Evolutionary conservation across 2,329 filamentous ascomycete genomes (phyloP).

Genomic region (Onygenales sp.): DNA sequence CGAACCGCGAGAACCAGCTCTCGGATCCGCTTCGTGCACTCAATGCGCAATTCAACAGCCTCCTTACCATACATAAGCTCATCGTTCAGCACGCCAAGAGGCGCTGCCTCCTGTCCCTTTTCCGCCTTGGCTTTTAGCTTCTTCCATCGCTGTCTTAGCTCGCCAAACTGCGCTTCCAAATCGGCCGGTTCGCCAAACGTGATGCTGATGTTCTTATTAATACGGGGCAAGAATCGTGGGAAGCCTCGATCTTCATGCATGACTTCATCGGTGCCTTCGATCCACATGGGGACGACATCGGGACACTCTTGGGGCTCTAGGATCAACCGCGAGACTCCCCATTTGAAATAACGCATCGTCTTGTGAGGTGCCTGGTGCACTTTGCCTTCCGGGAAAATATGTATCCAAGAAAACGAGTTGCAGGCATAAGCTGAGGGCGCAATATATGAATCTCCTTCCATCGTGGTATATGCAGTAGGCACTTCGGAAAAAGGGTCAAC

Average conservation of each 20-base stretch:
- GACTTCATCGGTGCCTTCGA: constrained; percentile 77
- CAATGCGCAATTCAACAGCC: constrained; percentile 64
- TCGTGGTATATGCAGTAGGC: constrained; percentile 30
- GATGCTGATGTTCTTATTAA: constrained; percentile 60
- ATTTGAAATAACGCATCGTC: constrained; percentile 94
- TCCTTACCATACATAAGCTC: constrained; percentile 61
- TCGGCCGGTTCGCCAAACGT: constrained; percentile 74
- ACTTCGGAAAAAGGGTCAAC: constrained; percentile 39
- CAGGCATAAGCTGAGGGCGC: constrained; percentile 62
- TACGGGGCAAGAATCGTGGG: constrained; percentile 70
- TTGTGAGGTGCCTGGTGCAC: constrained; percentile 77
- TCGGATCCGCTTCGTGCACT: constrained; percentile 69
- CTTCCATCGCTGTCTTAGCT: constrained; percentile 65
- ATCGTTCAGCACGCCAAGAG: constrained; percentile 52
- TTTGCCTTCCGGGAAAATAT: constrained; percentile 92
- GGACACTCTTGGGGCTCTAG: constrained; percentile 81
- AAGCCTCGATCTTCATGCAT: constrained; percentile 78
- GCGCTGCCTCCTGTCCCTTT: constrained; percentile 22
- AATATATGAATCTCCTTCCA: constrained; percentile 42
- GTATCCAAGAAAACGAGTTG: constrained; percentile 74
- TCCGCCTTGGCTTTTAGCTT: constrained; percentile 49
- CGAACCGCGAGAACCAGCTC: constrained; percentile 73
- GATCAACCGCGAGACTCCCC: constrained; percentile 86
- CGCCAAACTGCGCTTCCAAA: constrained; percentile 64
- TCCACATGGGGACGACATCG: constrained; percentile 86